A percentile compares a stretch with the other conserved stretches of the same genome.
Conservation (phyloP, 441 rosid species). For the Populus trichocarpa region DNA sequence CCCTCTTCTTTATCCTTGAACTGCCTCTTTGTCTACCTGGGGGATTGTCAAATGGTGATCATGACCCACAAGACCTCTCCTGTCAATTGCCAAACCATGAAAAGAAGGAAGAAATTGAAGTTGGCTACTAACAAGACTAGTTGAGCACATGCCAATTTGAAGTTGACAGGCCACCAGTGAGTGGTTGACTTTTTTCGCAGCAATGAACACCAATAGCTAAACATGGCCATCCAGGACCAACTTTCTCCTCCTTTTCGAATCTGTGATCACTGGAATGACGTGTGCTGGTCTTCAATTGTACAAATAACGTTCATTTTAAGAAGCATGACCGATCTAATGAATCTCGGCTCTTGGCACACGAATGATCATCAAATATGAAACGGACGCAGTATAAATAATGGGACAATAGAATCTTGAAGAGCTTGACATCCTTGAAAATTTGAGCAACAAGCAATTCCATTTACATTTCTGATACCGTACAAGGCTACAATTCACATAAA, state of each 20-base stretch:
- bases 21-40: background rate
- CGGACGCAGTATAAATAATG: background rate
- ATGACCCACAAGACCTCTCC: background rate
- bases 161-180: background rate
- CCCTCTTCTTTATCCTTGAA: too few relatives aligned
- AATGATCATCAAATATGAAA: background rate
- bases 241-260: background rate
- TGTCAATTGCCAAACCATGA: background rate
- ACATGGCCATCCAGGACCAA: background rate
- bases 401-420: background rate
- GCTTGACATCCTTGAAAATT: slow-evolving; percentile 1
- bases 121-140: background rate
- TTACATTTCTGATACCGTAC: slow-evolving; percentile 1
- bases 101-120: background rate
- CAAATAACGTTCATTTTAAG: background rate
- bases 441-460: background rate
- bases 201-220: background rate
- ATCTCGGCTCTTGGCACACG: background rate
- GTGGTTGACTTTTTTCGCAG: background rate
- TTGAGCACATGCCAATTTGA: background rate
- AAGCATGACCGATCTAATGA: background rate
- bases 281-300: background rate
- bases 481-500: background rate
- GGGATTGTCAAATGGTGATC: slow-evolving; percentile 5
- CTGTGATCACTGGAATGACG: background rate